Evolutionary conservation across 176 grass and related monocot genomes (phyloP), one percentile per base, ranked within the genome.

Genomic region (Eragrostis nindensis): DNA sequence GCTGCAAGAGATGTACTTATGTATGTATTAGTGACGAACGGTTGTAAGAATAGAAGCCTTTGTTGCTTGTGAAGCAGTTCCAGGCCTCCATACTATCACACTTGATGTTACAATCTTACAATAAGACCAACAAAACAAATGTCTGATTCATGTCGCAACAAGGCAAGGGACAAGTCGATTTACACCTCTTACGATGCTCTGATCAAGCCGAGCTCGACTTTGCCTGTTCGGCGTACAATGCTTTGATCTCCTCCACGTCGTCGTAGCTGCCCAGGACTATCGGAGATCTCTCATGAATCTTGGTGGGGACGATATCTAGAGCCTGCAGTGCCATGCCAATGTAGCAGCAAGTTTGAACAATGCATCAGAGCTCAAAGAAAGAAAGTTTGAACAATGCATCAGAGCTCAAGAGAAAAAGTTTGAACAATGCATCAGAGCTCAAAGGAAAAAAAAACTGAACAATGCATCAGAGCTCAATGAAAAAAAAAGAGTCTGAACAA

Each of bases 191-290:
- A 1, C 8, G 54, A 32, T 25, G 32, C 12, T 12, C 52, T 6
- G 54, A 42, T 87, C 57, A 80, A 13, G 70, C 84, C 0, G 82
- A 82, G 18, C 30, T 27, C 68, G 32, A 54, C 71, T 93, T 89
- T 0, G 88, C 92, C 2, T 80, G 76, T 54, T 75, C 70, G 17
- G 93, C 90, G 67, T 96, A 93, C 48, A 99, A 73, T 26, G 82
- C 85, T 89, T 99, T 99, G 73, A 99, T 92, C 48, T 99, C 92
- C 76, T 95, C 91, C 26, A 96, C 91, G 0, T 99, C 97, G 66
- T 99, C 89, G 75, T 86, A 90, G 84, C 97, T 99, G 21, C 97
- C 97, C 21, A 99, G 90, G 85, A 99, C 91, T 71, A 99, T 75
- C 0, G 97, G 93, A 21, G 97, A 91, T 53, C 97, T 99, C 44